Base-by-base conservation (phyloP, 495 filamentous ascomycete species). In the Trichoderma gamsii region DNA sequence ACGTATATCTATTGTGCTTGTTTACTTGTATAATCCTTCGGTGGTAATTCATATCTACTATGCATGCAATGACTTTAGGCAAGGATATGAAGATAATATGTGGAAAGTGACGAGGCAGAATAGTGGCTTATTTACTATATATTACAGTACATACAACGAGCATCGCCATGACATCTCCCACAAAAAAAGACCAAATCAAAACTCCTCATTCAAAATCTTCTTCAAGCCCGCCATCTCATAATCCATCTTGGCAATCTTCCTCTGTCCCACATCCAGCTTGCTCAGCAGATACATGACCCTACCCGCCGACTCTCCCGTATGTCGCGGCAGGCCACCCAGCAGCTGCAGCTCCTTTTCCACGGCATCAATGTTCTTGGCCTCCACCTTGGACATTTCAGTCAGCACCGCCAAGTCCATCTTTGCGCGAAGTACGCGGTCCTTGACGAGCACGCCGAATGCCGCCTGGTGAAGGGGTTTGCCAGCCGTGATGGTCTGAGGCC, bases 391-490 rank as follows among this genome's bases (percentile, higher is more conserved):
- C 29, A 91, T 71, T 74, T 93, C 84, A 4, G 79, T 82, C 1
- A 93, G 74, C 59, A 92, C 78, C 15, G 84, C 82, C 15, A 96
- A 75, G 71, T 98, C 92, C 74, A 99, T 84, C 68, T 88, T 84
- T 9, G 89, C 84, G 41, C 83, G 81, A 65, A 99, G 76, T 0
- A 91, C 92, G 4, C 79, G 78, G 76, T 98, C 96, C 66, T 86
- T 79, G 0, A 85, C 83, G 25, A 99, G 75, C 41, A 82, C 78
- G 67, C 81, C 78, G 78, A 97, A 99, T 0, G 93, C 93, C 3
- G 92, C 88, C 46, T 85, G 87, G 79, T 93, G 96, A 9, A 99
- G 92, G 0, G 95, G 95, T 73, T 90, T 91, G 16, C 92, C 93
- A 3, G 92, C 90, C 64, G 85, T 87, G 72, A 99, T 87, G 43